Evolutionary conservation across 257 asterid species (phyloP).

Genomic region (Plantago ovata): DNA sequence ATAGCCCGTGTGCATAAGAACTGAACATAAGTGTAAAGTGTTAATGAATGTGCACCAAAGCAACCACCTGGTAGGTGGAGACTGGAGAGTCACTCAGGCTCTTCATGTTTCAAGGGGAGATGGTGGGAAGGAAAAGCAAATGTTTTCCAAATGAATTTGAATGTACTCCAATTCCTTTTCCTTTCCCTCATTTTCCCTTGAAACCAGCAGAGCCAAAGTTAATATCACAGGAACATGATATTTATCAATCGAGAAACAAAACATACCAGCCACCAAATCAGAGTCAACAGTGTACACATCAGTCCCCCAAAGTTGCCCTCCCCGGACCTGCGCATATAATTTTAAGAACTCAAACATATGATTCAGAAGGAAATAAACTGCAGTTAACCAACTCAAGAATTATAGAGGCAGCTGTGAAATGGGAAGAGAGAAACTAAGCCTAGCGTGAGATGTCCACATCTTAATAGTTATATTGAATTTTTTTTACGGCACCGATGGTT

Average conservation of each 20-base stretch:
- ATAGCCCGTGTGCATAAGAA: conserved; percentile 97
- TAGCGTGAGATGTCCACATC: too few relatives aligned
- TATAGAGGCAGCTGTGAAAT: too few relatives aligned
- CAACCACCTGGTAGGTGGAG: neutral
- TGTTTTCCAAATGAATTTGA: neutral
- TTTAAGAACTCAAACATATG: conserved; percentile 23
- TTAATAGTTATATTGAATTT: too few relatives aligned
- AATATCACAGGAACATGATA: conserved; percentile 15
- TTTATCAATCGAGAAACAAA: conserved; percentile 11
- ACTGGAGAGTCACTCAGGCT: too few relatives aligned
- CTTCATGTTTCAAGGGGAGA: too few relatives aligned
- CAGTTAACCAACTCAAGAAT: too few relatives aligned
- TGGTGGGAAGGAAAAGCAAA: too few relatives aligned
- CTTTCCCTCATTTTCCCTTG: neutral
- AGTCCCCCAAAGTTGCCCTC: conserved; percentile 98
- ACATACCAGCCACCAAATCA: conserved; percentile 94
- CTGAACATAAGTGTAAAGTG: conserved; percentile 41
- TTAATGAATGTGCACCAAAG: conserved; percentile 28
- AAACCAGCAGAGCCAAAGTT: neutral
- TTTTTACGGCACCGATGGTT: too few relatives aligned
- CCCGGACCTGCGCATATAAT: conserved; percentile 70
- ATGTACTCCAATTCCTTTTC: neutral
- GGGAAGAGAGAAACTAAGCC: too few relatives aligned
- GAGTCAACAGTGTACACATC: conserved; percentile 96
- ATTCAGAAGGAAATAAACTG: neutral